These are phyloP conservation scores for Chaetoceros tenuissimus DNA, from an alignment of 108 stramenopile species.

Conservation along the genomic window DNA sequence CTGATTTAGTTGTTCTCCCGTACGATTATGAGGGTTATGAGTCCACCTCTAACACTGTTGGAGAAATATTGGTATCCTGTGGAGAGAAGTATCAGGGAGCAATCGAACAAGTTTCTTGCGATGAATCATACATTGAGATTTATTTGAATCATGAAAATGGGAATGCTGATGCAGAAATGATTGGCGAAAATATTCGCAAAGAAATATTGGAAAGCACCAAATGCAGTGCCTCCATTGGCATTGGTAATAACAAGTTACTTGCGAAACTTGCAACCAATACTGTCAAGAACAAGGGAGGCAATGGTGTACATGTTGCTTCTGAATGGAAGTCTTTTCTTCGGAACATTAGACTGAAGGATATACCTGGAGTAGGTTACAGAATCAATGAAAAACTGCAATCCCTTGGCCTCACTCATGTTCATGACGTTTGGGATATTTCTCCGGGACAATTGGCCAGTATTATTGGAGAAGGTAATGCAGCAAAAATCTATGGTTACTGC, in stretches of 20 bases:
- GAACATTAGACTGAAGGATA: conserved; percentile 57
- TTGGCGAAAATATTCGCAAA: conserved; percentile 45
- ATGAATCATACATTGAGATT: conserved; percentile 85
- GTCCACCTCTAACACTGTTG: conserved; percentile 67
- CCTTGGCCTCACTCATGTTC: conserved; percentile 44
- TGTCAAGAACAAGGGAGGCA: conserved; percentile 58
- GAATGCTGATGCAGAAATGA: conserved; percentile 10
- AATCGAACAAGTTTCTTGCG: conserved; percentile 87
- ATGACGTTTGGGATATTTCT: conserved; percentile 78
- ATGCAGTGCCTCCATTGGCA: conserved; percentile 87
- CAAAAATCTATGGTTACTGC: conserved; percentile 62
- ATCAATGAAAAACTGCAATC: conserved; percentile 50
- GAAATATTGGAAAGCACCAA: conserved; percentile 67
- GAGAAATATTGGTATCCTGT: conserved; percentile 50
- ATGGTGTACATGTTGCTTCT: conserved; percentile 62
- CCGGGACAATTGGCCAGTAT: conserved; percentile 41
- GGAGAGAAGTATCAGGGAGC: conserved; percentile 52
- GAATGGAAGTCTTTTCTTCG: conserved; percentile 50
- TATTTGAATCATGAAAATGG: conserved; percentile 23
- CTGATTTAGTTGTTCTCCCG: conserved; percentile 75
- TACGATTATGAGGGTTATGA: conserved; percentile 90
- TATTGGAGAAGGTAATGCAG: conserved; percentile 59
- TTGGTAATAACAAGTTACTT: conserved; percentile 76
- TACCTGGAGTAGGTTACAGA: conserved; percentile 84
- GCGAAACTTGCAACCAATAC: conserved; percentile 85